These are phyloP conservation scores for Fusarium phyllophilum DNA, from an alignment of 2,329 filamentous ascomycete species.

Conservation along the genomic window DNA sequence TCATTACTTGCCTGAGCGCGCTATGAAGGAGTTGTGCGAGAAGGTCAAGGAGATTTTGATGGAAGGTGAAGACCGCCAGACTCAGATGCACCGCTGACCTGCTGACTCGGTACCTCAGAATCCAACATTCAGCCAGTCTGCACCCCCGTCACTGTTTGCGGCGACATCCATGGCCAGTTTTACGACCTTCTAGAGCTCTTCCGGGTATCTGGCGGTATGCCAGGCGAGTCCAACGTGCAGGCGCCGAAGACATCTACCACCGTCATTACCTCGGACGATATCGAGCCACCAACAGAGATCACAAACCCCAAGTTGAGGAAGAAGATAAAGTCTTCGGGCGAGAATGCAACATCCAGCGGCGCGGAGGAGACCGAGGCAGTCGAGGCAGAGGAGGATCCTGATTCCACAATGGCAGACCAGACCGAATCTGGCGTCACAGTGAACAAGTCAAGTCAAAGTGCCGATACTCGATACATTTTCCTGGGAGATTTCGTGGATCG, in stretches of 20 bases:
- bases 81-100: background rate
- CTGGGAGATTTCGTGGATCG: conserved; percentile 95
- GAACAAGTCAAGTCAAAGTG: conserved; percentile 56
- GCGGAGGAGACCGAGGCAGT: conserved; percentile 60
- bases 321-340: conserved; percentile 71
- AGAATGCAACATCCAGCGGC: conserved; percentile 59
- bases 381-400: conserved; percentile 49
- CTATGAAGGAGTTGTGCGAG: conserved; percentile 99
- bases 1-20: conserved; percentile 92
- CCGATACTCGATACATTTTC: conserved; percentile 68
- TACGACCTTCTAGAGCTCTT: conserved; percentile 98
- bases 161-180: conserved; percentile 98
- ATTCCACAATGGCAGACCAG: conserved; percentile 45
- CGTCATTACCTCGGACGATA: conserved; percentile 87
- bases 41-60: conserved; percentile 99
- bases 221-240: conserved; percentile 79
- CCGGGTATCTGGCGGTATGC: conserved; percentile 95
- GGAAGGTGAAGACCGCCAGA: conserved; percentile 73
- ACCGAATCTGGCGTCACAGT: conserved; percentile 50
- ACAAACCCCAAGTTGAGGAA: conserved; percentile 87
- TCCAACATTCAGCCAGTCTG: conserved; percentile 99
- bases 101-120: conserved; percentile 64
- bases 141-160: conserved; percentile 95
- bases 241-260: conserved; percentile 74
- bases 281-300: conserved; percentile 90